These are phyloP conservation scores for Podochytrium sp. DNA, from an alignment of 192 early-diverging fungal genomes.

Conservation along the genomic window DNA sequence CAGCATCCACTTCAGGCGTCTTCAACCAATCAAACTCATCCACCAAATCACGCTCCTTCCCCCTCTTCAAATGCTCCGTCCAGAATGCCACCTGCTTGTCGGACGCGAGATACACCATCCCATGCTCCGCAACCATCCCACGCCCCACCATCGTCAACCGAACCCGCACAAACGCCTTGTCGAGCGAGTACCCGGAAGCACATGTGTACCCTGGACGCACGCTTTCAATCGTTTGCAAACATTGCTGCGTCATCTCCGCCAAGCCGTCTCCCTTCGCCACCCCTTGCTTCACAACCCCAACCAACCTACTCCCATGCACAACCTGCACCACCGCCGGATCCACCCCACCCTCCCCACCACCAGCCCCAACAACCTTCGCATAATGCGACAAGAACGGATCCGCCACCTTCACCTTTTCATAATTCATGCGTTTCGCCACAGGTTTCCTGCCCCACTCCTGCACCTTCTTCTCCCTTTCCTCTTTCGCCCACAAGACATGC, in stretches of 20 bases:
- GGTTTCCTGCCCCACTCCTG: slow-evolving; percentile 70
- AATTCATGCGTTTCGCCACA: slow-evolving; percentile 82
- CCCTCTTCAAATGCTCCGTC: slow-evolving; percentile 32
- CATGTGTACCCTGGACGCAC: slow-evolving; percentile 7
- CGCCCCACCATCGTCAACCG: slow-evolving; percentile 53
- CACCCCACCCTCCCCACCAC: slow-evolving; percentile 36
- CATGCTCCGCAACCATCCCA: slow-evolving; percentile 54
- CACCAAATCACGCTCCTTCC: slow-evolving; percentile 38
- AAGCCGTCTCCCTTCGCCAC: neutral
- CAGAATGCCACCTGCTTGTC: slow-evolving; percentile 52
- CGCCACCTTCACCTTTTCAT: slow-evolving; percentile 64
- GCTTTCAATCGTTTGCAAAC: neutral
- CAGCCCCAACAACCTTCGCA: slow-evolving; percentile 15
- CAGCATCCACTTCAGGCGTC: neutral
- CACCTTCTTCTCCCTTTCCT: slow-evolving; percentile 44
- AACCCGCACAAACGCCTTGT: slow-evolving; percentile 54
- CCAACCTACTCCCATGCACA: slow-evolving; percentile 1
- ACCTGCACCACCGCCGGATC: slow-evolving; percentile 10
- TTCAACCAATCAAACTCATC: slow-evolving; percentile 31
- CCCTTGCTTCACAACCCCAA: neutral
- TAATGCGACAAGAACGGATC: slow-evolving; percentile 78
- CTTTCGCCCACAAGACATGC: slow-evolving; percentile 56
- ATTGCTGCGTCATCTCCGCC: neutral
- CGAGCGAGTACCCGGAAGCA: slow-evolving; percentile 13
- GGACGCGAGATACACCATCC: slow-evolving; percentile 58